Percentiles rank a stretch among this genome's conserved stretches.
Evolutionary conservation across 1,284 basidiomycete species (phyloP).

Genomic region (Cutaneotrichosporon sp.): DNA sequence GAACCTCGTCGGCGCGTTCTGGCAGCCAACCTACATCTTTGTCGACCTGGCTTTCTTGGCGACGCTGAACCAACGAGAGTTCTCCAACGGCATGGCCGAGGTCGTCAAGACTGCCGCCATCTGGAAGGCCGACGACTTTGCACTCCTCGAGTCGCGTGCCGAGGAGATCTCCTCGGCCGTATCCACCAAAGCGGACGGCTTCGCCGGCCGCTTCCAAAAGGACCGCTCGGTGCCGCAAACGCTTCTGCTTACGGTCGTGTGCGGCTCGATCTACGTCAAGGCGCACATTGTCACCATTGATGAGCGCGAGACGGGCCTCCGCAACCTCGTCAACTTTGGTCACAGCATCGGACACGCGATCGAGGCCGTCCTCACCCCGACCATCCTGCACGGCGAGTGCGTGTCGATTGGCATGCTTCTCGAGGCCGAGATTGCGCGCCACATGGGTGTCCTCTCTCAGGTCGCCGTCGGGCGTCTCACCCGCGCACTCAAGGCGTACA

Average conservation of each 20-base stretch:
- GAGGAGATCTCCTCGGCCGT: slow-evolving; percentile 81
- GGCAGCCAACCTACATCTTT: slow-evolving; percentile 97
- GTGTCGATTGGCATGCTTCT: slow-evolving; percentile 90
- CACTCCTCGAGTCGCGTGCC: slow-evolving; percentile 76
- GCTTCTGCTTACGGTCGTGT: slow-evolving; percentile 70
- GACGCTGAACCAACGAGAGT: slow-evolving; percentile 87
- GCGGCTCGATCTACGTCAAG: slow-evolving; percentile 85
- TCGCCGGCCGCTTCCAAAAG: slow-evolving; percentile 66
- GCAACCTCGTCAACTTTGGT: slow-evolving; percentile 96
- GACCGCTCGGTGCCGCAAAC: slow-evolving; percentile 71
- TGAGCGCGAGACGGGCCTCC: slow-evolving; percentile 88
- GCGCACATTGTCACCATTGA: slow-evolving; percentile 93
- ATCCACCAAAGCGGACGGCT: slow-evolving; percentile 55
- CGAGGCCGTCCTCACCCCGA: slow-evolving; percentile 86
- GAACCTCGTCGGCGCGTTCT: slow-evolving; percentile 97
- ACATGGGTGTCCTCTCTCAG: slow-evolving; percentile 78
- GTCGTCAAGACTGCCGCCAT: slow-evolving; percentile 98
- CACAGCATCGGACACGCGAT: slow-evolving; percentile 96
- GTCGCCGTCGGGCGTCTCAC: slow-evolving; percentile 84
- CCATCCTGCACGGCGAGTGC: slow-evolving; percentile 90
- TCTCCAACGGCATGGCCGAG: slow-evolving; percentile 98
- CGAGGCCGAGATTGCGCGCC: slow-evolving; percentile 87
- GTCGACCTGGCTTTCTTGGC: slow-evolving; percentile 95
- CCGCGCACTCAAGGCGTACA: slow-evolving; percentile 79
- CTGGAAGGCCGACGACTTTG: slow-evolving; percentile 85